Base-by-base conservation (phyloP, 2,329 filamentous ascomycete genomes). In the Leptographium lundbergii region DNA sequence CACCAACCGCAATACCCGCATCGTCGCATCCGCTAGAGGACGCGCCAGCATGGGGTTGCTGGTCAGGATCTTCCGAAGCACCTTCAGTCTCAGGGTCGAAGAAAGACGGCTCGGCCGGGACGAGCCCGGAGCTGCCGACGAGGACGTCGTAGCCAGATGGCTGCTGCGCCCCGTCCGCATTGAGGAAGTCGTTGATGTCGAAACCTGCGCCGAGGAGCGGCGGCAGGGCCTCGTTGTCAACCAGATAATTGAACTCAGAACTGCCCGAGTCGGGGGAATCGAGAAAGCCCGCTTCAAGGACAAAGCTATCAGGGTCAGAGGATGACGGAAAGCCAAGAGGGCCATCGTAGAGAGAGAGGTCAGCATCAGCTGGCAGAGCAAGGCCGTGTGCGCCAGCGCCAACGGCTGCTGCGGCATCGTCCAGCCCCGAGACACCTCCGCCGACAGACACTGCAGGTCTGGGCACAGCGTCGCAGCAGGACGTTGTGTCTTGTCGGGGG, bases 371-470 rank as follows among this genome's bases (percentile, higher is more conserved):
- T 81, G 79, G 66, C 79, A 77, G 69, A 69, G 70, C 68, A 75
- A 77, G 61, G 70, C 71, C 68, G 73, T 74, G 65, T 68, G 66
- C 62, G 70, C 70, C 61, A 68, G 68, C 65, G 69, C 69, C 69
- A 69, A 71, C 67, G 72, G 74, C 70, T 68, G 75, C 65, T 68
- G 75, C 65, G 72, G 75, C 67, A 68, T 69, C 70, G 65, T 69
- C 70, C 73, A 76, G 67, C 72, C 71, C 71, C 70, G 72, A 68
- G 75, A 73, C 73, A 75, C 77, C 75, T 81, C 81, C 79, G 77
- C 82, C 87, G 88, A 92, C 86, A 84, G 94, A 97, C 94, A 99
- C 94, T 88, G 94, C 94, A 95, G 94, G 94, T 96, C 94, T 59
- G 61, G 62, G 73, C 87, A 97, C 94, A 97, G 96, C 92, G 96